Evolutionary conservation across 2,329 filamentous ascomycete species (phyloP), one percentile per base, ranked within the genome.

Genomic region (Xylariales sp.): DNA sequence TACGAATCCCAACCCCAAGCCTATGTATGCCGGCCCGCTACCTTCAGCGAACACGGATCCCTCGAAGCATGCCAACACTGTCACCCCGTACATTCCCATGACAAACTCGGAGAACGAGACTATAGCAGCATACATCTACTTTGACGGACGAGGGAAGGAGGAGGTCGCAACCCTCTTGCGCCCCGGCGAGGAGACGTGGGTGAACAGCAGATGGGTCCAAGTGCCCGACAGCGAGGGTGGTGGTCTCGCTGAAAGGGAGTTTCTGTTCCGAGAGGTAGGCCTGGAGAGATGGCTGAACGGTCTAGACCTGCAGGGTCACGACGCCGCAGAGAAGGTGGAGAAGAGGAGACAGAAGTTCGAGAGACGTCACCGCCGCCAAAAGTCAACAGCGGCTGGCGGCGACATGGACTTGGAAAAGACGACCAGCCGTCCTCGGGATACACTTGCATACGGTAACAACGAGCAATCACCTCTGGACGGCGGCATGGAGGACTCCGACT

Each of bases 71-170:
- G 61, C 65, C 43, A 73, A 76, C 50, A 64, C 73, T n/a, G 75
- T 96, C 47, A 81, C 78, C 41, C 88, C 91, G 1, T 98, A 98
- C 66, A 85, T 91, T 49, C 88, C 93, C 40, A 81, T 96, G 68
- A 97, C 93, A 15, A 84, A 86, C 46, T 95, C 88, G 22, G 84
- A 88, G 43, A 95, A 96, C 64, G 93, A 98, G 69, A 98, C 93
- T 11, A 91, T 98, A 54, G 93, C 93, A 22, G 93, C 91, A 27
- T 98, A 98, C 64, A 97, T 98, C 54, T 98, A 98, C 69, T 98
- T 98, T 59, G 93, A 98, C 64, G 93, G 93, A 14, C 77, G 93
- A 48, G 78, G 80, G 46, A 98, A 98, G 63, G 93, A 98, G 62
- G 93, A 98, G 67, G 94, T 98, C 3, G 93, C 93, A 39, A 98